Evolutionary conservation across 2,329 filamentous ascomycete species (phyloP), one percentile per base, ranked within the genome.

Genomic region (Passalora sequoiae): DNA sequence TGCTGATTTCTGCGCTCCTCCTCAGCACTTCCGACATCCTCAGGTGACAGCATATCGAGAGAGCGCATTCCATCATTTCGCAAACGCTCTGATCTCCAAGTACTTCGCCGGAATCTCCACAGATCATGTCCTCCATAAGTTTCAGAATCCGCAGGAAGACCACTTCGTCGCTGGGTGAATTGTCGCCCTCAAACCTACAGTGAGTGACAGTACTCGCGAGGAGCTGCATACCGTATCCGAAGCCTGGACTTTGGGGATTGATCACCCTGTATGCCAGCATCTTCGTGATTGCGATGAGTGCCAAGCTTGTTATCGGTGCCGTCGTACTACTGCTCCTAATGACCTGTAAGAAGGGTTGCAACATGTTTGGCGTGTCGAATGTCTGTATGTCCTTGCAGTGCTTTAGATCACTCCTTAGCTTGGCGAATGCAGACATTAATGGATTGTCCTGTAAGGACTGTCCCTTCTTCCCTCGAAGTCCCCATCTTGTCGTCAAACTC

Each of bases 31-130:
- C 89, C 7, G 89, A 96, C 49, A 97, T 81, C 43, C 91, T 81
- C 43, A 86, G 80, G 61, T 97, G 89, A 51, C 91, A 98, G 71
- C 92, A 98, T 73, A 98, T 97, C 61, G 89, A 95, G 54, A 98
- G 69, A 1, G 91, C 92, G 1, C 89, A 91, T 64, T 95, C 92
- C 91, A 98, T 97, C 89, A 98, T 97, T 64, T 96, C 89, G 63
- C 94, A 98, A 8, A 98, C 89, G 61, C 91, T 97, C 69, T 97
- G 91, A 59, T 98, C 92, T 46, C 91, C 94, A n/a, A 98, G 72
- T 8, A 97, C 80, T 54, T 94, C 84, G 27, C 92, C 92, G 21
- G 91, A 89, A 0, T 89, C 87, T 0, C 92, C 87, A 12, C 89
- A 94, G 58, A 98, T 83, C 85, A 98, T 96, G 60, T 89, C 86